Conservation (phyloP, 345 rosid genomes). For the Geranium brycei region DNA sequence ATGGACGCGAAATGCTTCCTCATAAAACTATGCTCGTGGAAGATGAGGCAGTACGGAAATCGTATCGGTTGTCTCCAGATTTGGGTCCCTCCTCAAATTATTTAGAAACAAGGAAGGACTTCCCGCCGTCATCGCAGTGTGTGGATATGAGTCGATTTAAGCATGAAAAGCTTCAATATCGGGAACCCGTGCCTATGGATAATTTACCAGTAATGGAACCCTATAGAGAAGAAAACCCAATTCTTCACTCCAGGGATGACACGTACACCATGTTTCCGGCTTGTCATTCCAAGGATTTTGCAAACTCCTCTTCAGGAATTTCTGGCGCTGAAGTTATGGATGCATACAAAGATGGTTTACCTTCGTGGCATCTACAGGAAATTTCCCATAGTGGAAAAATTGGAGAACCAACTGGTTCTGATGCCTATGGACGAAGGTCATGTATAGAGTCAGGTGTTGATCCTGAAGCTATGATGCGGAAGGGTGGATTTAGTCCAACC, state of each 20-base stretch:
- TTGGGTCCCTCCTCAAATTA: slow-evolving; percentile 24
- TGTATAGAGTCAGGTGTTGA: slow-evolving; percentile 19
- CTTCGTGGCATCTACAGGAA: slow-evolving; percentile 23
- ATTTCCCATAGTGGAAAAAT: slow-evolving; percentile 20
- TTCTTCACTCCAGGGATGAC: slow-evolving; percentile 23
- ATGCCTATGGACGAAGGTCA: slow-evolving; percentile 18
- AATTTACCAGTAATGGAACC: slow-evolving; percentile 15
- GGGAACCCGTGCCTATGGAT: slow-evolving; percentile 20
- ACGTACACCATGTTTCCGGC: slow-evolving; percentile 14
- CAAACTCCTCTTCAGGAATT: slow-evolving; percentile 17
- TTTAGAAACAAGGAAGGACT: slow-evolving; percentile 19
- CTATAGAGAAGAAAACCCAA: slow-evolving; percentile 23
- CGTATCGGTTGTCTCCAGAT: slow-evolving; percentile 18
- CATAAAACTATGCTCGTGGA: slow-evolving; percentile 24
- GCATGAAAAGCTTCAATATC: slow-evolving; percentile 23
- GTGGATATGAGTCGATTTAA: slow-evolving; percentile 17
- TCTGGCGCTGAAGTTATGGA: slow-evolving; percentile 19
- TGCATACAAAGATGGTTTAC: slow-evolving; percentile 22
- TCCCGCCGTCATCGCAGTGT: slow-evolving; percentile 12
- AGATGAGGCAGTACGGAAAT: slow-evolving; percentile 20
- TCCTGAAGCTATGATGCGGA: slow-evolving; percentile 18
- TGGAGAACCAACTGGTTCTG: slow-evolving; percentile 19
- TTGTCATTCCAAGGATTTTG: slow-evolving; percentile 22
- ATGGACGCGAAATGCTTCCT: slow-evolving; percentile 16
- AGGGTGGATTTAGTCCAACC: slow-evolving; percentile 17